Conservation (phyloP, 768 basidiomycete genomes). For the Termitomyces sp. region DNA sequence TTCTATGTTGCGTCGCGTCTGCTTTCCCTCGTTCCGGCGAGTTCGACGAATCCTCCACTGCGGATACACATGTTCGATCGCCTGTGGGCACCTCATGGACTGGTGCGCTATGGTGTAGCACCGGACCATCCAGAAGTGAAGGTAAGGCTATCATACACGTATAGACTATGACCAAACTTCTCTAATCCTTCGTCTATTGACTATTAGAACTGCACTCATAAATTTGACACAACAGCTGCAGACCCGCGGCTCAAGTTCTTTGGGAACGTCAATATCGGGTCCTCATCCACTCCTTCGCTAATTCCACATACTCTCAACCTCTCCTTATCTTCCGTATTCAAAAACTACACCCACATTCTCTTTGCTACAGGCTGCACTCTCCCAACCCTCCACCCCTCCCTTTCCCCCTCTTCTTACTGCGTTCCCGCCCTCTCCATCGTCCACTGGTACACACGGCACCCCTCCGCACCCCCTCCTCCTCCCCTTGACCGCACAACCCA, state of each 20-base stretch:
- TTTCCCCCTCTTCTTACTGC: conserved; percentile 47
- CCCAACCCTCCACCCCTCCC: conserved; percentile 52
- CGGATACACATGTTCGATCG: conserved; percentile 87
- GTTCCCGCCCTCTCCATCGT: conserved; percentile 81
- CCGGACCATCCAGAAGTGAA: conserved; percentile 99
- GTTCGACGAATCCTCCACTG: conserved; percentile 17
- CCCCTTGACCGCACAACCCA: conserved; percentile 63
- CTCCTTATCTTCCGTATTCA: conserved; percentile 56
- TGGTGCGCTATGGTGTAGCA: conserved; percentile 94
- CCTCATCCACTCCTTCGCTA: conserved; percentile 20
- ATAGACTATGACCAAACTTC: too few relatives aligned
- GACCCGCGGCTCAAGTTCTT: conserved; percentile 87
- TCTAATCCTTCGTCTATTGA: not conserved
- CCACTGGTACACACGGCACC: conserved; percentile 96
- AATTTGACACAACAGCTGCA: conserved; percentile 80
- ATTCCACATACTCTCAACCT: conserved; percentile 55
- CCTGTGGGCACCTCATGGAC: conserved; percentile 90
- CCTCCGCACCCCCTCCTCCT: conserved; percentile 58
- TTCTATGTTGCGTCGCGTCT: conserved; percentile 91
- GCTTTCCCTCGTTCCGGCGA: conserved; percentile 53
- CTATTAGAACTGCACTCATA: conserved; percentile 88
- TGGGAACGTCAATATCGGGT: conserved; percentile 77
- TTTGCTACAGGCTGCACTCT: conserved; percentile 84
- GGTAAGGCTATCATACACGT: conserved; percentile 35
- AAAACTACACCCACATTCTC: conserved; percentile 81